Percentiles rank a stretch among this genome's conserved stretches.
Conservation (phyloP, 495 filamentous ascomycete species). For the Evernia prunastri region DNA sequence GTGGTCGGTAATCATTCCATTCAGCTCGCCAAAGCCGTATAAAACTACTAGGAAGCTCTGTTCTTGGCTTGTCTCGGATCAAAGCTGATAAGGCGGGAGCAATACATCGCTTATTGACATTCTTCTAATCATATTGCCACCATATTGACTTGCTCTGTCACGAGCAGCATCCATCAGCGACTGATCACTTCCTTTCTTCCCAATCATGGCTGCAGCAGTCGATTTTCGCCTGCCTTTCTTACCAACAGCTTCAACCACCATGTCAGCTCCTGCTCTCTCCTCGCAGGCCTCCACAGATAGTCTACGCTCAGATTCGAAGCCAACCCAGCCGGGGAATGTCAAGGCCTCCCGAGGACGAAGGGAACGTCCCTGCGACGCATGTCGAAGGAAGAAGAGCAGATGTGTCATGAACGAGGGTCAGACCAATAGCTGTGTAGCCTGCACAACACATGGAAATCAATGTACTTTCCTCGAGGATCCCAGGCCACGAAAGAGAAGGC, state of each 20-base stretch:
- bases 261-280: slow-evolving; percentile 11
- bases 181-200: background rate
- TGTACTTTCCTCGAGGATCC: slow-evolving; percentile 52
- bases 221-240: slow-evolving; percentile 14
- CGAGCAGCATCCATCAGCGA: background rate
- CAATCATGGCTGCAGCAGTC: slow-evolving; percentile 18
- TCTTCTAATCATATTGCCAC: background rate
- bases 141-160: background rate
- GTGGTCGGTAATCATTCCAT: background rate
- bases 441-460: slow-evolving; percentile 48
- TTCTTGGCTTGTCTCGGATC: background rate
- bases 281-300: slow-evolving; percentile 21
- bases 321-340: slow-evolving; percentile 6
- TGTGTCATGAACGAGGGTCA: slow-evolving; percentile 71
- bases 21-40: background rate
- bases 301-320: slow-evolving; percentile 23
- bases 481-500: slow-evolving; percentile 66
- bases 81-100: background rate
- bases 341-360: slow-evolving; percentile 32
- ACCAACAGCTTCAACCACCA: slow-evolving; percentile 10
- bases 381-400: slow-evolving; percentile 74
- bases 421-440: slow-evolving; percentile 48
- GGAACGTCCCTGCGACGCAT: slow-evolving; percentile 65
- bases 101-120: background rate
- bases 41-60: too few species aligned